Evolutionary conservation across 768 basidiomycete genomes (phyloP).

Genomic region (Trametes maxima): DNA sequence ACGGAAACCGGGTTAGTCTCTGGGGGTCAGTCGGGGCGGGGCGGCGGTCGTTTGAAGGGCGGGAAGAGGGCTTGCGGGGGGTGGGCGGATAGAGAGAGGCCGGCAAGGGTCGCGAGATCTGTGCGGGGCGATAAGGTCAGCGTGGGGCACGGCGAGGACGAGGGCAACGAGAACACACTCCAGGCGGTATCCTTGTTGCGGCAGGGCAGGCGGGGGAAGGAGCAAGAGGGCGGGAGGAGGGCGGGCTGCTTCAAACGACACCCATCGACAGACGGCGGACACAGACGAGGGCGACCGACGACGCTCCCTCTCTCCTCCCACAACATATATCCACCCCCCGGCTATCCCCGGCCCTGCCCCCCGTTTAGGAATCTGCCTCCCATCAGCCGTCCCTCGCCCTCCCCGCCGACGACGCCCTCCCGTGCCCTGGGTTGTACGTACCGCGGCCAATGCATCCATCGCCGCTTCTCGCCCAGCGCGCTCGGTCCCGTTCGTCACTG

Average conservation of each 20-base stretch:
- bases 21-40: slow-evolving; percentile 38
- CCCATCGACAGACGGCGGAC: slow-evolving; percentile 21
- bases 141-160: not conserved
- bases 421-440: too few relatives aligned
- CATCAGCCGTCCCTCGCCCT: not conserved
- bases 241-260: slow-evolving; percentile 22
- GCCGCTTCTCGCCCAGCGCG: too few relatives aligned
- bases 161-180: slow-evolving; percentile 34
- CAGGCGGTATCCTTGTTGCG: slow-evolving; percentile 58
- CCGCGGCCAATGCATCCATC: too few relatives aligned
- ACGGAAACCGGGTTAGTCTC: slow-evolving; percentile 51
- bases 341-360: slow-evolving; percentile 4
- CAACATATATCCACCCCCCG: slow-evolving; percentile 20
- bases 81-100: slow-evolving; percentile 60
- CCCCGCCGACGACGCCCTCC: too few relatives aligned
- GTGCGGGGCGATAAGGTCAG: slow-evolving; percentile 15
- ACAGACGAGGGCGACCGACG: slow-evolving; percentile 1
- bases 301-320: not conserved
- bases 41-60: slow-evolving; percentile 22
- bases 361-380: not conserved
- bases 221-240: slow-evolving; percentile 33
- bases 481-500: too few relatives aligned
- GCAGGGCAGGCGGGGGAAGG: slow-evolving; percentile 46
- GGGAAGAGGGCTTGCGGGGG: slow-evolving; percentile 23
- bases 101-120: slow-evolving; percentile 97